Base-by-base conservation (phyloP, 2,329 filamentous ascomycete genomes). In the Arthrobotrys musiformis region DNA sequence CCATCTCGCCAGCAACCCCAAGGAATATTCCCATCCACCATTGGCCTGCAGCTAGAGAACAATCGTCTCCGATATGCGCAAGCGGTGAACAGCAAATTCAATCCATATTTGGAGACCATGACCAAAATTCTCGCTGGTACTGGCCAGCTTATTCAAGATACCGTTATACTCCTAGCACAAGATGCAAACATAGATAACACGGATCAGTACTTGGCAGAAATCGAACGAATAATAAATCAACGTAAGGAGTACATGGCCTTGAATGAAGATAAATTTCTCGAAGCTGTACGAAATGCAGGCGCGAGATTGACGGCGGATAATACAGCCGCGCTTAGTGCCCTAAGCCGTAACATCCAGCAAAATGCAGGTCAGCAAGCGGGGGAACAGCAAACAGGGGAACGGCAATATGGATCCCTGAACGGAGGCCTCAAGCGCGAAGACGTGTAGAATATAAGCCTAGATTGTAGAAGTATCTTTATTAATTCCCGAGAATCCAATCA, bases 61-160 rank as follows among this genome's bases (percentile, higher is more conserved):
- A 75, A 75, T 30, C 70, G 70, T 17, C 46, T 75, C 13, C 24
- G 13, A 4, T 75, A 46, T 17, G 44, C 54, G 11, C 33, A 17
- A 22, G 15, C 4, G 19, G 24, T 75, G n/a, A 46, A 62, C 6
- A 11, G 5, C 15, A 22, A 63, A 9, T 22, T 58, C n/a, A 17
- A 6, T 0, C 58, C 56, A 6, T 75, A 75, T 7, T 28, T 68
- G 0, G 24, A 46, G 4, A 30, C 44, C 15, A 2, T 69, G 9
- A 1, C 0, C 1, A 56, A 46, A 1, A 63, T 64, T 17, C 30
- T 75, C 4, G 17, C 30, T 2, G 26, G 33, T 6, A 26, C 56
- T 3, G 37, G 67, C 7, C 24, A 56, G n/a, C 1, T 26, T 13
- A 35, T 75, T n/a, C 28, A 63, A 9, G 28, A 63, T 4, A 50